These are phyloP conservation scores for Whalleya microplaca DNA, from an alignment of 2,329 filamentous ascomycete species.

Conservation along the genomic window DNA sequence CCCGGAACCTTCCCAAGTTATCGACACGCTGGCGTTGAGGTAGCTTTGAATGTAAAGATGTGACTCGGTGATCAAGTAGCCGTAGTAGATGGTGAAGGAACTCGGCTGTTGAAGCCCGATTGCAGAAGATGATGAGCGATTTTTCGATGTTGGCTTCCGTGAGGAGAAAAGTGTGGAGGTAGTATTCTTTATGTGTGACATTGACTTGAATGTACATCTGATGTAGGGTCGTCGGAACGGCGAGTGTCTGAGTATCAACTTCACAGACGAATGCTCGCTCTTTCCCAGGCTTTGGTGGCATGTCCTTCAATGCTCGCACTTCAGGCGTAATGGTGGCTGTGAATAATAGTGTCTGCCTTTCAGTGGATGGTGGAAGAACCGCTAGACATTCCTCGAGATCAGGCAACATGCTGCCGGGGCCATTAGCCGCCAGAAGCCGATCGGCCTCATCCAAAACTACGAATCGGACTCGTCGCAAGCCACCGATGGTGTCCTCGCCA, in stretches of 20 bases:
- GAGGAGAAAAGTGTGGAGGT: constrained; percentile 84
- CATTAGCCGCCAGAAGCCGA: constrained; percentile 74
- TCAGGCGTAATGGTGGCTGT: constrained; percentile 95
- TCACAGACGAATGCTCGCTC: constrained; percentile 88
- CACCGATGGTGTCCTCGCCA: constrained; percentile 86
- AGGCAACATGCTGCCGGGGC: constrained; percentile 85
- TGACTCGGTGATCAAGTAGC: constrained; percentile 85
- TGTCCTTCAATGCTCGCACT: constrained; percentile 81
- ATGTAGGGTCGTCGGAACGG: constrained; percentile 77
- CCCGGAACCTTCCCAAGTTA: constrained; percentile 90
- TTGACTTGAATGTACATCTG: constrained; percentile 89
- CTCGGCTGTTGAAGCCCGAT: constrained; percentile 85
- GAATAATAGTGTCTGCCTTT: constrained; percentile 93
- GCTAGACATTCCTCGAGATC: constrained; percentile 89
- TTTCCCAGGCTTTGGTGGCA: constrained; percentile 70
- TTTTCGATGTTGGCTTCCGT: constrained; percentile 77
- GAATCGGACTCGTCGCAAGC: constrained; percentile 76
- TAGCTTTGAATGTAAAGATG: constrained; percentile 85
- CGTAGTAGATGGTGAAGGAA: constrained; percentile 87
- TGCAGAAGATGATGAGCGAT: constrained; percentile 91
- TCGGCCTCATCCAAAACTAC: constrained; percentile 97
- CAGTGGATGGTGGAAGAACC: constrained; percentile 73
- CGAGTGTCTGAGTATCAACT: constrained; percentile 74
- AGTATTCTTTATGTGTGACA: constrained; percentile 92
- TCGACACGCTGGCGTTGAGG: constrained; percentile 82